Evolutionary conservation across 306 rosid species (phyloP).

Genomic region (Vigna hirtella): DNA sequence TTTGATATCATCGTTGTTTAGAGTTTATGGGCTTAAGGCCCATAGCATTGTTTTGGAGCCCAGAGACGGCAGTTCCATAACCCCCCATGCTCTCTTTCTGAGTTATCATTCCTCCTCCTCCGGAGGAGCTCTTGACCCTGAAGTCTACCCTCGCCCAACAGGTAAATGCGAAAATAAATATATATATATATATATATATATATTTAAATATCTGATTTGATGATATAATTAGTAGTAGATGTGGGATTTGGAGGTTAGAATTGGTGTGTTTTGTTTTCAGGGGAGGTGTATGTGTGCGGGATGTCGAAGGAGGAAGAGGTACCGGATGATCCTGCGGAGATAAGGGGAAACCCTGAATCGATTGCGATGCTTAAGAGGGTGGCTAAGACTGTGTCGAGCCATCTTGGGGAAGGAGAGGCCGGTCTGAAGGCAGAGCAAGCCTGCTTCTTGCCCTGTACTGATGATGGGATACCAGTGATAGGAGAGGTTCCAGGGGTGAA

Average conservation of each 20-base stretch:
- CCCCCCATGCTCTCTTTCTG: conserved; percentile 82
- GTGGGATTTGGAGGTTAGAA: too few species aligned
- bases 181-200: too few species aligned
- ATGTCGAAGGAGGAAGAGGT: conserved; percentile 76
- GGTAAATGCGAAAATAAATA: conserved; percentile 34
- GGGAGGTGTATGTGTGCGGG: conserved; percentile 94
- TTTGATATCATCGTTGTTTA: conserved; percentile 58
- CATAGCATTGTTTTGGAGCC: conserved; percentile 87
- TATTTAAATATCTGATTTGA: too few species aligned
- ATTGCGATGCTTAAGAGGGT: conserved; percentile 71
- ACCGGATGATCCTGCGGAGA: conserved; percentile 78
- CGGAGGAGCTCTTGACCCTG: conserved; percentile 72
- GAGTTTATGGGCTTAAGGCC: conserved; percentile 77
- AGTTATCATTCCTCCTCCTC: conserved; percentile 54
- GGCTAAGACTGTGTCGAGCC: conserved; percentile 79
- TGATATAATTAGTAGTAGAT: too few species aligned
- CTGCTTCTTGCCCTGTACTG: conserved; percentile 82
- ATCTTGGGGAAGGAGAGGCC: conserved; percentile 69
- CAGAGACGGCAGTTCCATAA: conserved; percentile 56
- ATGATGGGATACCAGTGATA: conserved; percentile 73
- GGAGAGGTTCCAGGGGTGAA: conserved; percentile 72
- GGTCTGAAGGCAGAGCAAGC: conserved; percentile 87
- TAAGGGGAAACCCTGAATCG: conserved; percentile 60
- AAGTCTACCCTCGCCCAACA: conserved; percentile 93
- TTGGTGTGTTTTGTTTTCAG: conserved; percentile 40